Evolutionary conservation across 257 asterid species (phyloP).

Genomic region (Fraxinus anomala): DNA sequence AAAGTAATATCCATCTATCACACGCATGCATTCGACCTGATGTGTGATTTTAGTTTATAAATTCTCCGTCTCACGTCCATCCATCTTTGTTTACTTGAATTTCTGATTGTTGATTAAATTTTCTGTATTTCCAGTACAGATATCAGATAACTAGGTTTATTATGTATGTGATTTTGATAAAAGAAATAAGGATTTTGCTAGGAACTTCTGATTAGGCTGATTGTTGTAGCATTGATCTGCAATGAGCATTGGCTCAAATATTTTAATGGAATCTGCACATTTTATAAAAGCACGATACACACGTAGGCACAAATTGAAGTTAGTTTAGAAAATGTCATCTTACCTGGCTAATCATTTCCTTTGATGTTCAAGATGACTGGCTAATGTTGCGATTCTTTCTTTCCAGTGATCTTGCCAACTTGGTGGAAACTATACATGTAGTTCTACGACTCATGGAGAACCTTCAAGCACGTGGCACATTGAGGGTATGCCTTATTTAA

Average conservation of each 20-base stretch:
- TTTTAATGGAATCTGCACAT: slow-evolving; percentile 9
- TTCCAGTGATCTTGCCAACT: slow-evolving; percentile 84
- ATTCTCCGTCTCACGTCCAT: not conserved
- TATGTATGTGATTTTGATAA: not conserved
- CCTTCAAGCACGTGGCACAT: slow-evolving; percentile 83
- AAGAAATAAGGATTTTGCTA: not conserved
- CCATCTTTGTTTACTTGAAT: slow-evolving; percentile 2
- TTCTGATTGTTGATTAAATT: slow-evolving; percentile 14
- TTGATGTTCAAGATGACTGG: slow-evolving; percentile 18
- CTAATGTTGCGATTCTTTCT: slow-evolving; percentile 35
- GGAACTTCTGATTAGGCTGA: not conserved
- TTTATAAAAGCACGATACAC: not conserved
- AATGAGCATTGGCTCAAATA: slow-evolving; percentile 18
- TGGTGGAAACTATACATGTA: slow-evolving; percentile 82
- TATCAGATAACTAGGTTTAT: not conserved
- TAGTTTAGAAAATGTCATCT: not conserved
- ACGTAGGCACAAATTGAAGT: slow-evolving; percentile 12
- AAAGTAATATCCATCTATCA: not conserved
- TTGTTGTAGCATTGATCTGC: slow-evolving; percentile 16
- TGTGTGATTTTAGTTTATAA: not conserved
- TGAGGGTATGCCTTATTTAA: slow-evolving; percentile 64
- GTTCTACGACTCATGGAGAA: slow-evolving; percentile 78
- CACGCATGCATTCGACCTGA: not conserved
- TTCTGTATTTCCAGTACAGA: not conserved
- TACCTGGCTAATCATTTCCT: slow-evolving; percentile 6